These are phyloP conservation scores for Xylariaceae sp. DNA, from an alignment of 2,329 filamentous ascomycete species.

Conservation along the genomic window DNA sequence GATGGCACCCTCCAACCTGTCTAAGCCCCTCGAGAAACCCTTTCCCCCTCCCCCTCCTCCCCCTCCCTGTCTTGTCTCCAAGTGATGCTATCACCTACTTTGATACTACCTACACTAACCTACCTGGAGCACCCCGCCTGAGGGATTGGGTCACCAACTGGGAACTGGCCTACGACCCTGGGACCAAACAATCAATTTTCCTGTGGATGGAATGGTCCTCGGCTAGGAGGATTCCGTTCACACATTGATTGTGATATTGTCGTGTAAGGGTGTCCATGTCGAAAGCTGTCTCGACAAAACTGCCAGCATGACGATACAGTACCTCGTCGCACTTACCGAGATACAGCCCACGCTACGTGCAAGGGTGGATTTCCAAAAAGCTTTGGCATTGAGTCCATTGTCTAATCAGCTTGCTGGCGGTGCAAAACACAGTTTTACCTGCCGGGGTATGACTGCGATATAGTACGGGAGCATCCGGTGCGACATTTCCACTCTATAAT, in stretches of 20 bases:
- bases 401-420: constrained; percentile 13
- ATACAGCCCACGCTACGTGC: no score
- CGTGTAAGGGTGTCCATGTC: no score
- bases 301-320: neutral
- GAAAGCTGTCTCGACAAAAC: neutral
- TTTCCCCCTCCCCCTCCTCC: constrained; percentile 11
- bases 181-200: constrained; percentile 7
- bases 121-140: constrained; percentile 2
- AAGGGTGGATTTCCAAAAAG: neutral
- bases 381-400: neutral
- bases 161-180: constrained; percentile 2
- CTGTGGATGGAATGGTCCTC: constrained; percentile 13
- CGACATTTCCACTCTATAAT: neutral
- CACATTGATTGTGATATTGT: neutral
- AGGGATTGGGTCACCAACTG: constrained; percentile 4
- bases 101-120: neutral
- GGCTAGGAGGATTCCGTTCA: constrained; percentile 14
- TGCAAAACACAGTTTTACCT: constrained; percentile 10
- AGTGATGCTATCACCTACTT: neutral
- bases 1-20: constrained; percentile 2
- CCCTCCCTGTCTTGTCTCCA: neutral
- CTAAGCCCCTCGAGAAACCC: constrained; percentile 7
- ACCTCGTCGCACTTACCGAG: no score
- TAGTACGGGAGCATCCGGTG: neutral
- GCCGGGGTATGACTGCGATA: constrained; percentile 7